Percentiles rank a stretch among this genome's conserved stretches.
Conservation (phyloP, 495 filamentous ascomycete species). For the Pseudoneurospora amorphoporcata region DNA sequence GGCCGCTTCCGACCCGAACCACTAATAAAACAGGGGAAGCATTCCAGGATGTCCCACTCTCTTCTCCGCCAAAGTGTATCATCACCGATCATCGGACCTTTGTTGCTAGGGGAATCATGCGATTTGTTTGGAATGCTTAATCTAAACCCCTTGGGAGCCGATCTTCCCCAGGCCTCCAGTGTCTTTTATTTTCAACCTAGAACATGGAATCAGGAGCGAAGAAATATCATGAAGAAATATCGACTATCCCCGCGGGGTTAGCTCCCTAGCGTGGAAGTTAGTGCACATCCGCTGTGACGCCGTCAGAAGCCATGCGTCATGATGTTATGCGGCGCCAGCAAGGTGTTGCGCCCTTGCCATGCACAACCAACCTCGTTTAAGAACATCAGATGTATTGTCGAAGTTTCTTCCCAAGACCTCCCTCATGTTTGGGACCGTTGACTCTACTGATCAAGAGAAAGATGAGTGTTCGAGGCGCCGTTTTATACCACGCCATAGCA, state of each 20-base stretch:
- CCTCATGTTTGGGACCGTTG: not conserved
- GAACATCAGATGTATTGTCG: not conserved
- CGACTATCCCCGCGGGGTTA: not conserved
- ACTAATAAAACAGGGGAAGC: not conserved
- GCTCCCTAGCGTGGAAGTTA: not conserved
- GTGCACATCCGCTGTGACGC: not conserved
- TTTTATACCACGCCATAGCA: not conserved
- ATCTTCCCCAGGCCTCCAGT: not conserved
- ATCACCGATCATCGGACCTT: not conserved
- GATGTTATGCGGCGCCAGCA: not conserved
- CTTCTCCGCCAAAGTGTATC: not conserved
- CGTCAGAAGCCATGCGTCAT: not conserved
- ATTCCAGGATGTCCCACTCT: not conserved
- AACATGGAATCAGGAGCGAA: not conserved
- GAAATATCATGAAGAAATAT: not conserved
- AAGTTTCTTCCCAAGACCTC: not conserved
- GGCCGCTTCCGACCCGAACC: not conserved
- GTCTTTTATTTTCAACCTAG: not conserved
- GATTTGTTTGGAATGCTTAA: not conserved
- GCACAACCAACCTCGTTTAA: not conserved
- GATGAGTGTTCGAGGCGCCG: not conserved
- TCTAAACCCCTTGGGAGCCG: not conserved
- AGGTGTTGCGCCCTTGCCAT: not conserved
- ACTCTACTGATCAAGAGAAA: not conserved
- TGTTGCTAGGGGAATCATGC: not conserved